Evolutionary conservation across 169 alveolate genomes (phyloP), one percentile per base, ranked within the genome.

Genomic region (Eimeria tenella): DNA sequence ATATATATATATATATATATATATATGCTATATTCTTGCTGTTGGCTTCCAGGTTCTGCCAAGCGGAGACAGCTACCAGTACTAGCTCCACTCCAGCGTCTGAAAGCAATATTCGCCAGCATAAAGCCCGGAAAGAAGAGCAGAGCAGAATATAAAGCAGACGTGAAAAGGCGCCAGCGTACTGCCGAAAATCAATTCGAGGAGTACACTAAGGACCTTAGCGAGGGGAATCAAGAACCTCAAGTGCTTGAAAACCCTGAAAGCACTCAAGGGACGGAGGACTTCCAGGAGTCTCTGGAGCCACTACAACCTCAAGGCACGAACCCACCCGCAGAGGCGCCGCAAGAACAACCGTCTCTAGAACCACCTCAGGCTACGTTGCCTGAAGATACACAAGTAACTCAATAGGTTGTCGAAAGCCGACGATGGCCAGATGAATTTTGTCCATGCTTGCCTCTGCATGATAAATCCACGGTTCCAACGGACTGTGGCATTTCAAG

Each of bases 31-130:
- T 19, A 1, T 4, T 19, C 17, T 13, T 52, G 31, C 42, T 75
- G 68, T 74, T 23, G 31, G 10, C 15, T 50, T 75, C 9, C 73
- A 81, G 89, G 89, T 5, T 55, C 89, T 56, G 73, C 89, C 25
- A 81, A 56, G 60, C 62, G 89, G 56, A 52, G 89, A 21, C 89
- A 49, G 8, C 55, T 81, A 70, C 89, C 89, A 8, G 19, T 81
- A 21, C n/a, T 81, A 3, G 74, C 89, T 25, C 89, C 89, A 3
- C 23, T 81, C 8, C 52, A 81, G 58, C 89, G 89, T 9, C 17
- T 81, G 4, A 81, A 81, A 21, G 89, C 89, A 5, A 9, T 81
- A 1, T 81, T 42, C 42, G 55, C 74, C n/a, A 21, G 11, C 6
- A 11, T 81, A 0, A 81, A 81, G 65, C 89, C 89, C 9, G 89